These are phyloP conservation scores for Lomentospora prolificans DNA, from an alignment of 2,329 filamentous ascomycete genomes.

Conservation along the genomic window DNA sequence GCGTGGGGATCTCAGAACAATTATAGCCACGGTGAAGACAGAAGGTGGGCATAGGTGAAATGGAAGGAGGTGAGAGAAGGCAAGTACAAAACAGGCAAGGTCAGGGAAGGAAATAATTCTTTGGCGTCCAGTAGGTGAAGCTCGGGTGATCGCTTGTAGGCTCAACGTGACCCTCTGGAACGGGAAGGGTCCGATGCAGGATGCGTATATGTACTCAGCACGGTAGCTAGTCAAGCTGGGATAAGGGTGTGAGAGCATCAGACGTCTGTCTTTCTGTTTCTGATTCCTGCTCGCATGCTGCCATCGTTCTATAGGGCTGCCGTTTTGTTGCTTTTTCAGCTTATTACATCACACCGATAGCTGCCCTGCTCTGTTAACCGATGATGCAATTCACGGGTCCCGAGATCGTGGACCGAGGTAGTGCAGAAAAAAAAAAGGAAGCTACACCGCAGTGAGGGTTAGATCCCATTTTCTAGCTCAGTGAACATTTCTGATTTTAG, in stretches of 20 bases:
- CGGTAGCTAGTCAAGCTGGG: too few species aligned
- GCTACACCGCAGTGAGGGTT: neutral
- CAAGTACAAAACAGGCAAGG: too few species aligned
- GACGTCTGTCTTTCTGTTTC: neutral
- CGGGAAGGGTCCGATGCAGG: too few species aligned
- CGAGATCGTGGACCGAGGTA: neutral
- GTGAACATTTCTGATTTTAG: neutral
- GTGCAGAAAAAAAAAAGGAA: neutral
- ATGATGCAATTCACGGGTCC: neutral
- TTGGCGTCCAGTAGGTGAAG: too few species aligned
- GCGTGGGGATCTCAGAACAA: too few species aligned
- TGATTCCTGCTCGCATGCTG: too few species aligned
- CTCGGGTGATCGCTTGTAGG: too few species aligned
- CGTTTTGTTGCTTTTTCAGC: neutral
- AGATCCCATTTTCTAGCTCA: slow-evolving; percentile 4
- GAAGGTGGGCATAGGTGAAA: too few species aligned
- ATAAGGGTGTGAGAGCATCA: neutral
- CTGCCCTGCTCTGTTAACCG: neutral
- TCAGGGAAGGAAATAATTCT: too few species aligned
- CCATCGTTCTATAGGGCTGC: slow-evolving; percentile 4
- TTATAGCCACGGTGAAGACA: too few species aligned
- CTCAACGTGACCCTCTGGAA: too few species aligned
- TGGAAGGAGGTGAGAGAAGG: too few species aligned
- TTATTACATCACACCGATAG: neutral
- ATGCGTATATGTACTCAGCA: neutral